These are phyloP conservation scores for Primulina eburnea DNA, from an alignment of 257 asterid genomes.

Conservation along the genomic window DNA sequence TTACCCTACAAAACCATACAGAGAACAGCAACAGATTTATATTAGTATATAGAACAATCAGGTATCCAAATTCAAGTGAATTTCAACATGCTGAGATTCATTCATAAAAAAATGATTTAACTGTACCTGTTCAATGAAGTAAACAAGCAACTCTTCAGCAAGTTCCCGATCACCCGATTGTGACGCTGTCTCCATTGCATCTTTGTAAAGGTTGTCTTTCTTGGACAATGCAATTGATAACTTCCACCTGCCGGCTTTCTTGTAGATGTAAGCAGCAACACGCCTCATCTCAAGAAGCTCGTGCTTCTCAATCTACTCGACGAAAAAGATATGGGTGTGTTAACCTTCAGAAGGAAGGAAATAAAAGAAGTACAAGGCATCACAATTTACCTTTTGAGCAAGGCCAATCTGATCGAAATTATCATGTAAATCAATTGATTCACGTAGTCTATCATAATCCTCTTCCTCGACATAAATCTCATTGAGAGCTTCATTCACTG, in stretches of 20 bases:
- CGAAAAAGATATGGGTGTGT: conserved; percentile 1
- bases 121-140: conserved; percentile 79
- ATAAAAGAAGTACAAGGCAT: not conserved
- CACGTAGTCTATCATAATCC: conserved; percentile 85
- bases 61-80: not conserved
- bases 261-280: conserved; percentile 93
- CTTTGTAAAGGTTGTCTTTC: conserved; percentile 87
- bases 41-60: too few species aligned
- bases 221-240: conserved; percentile 90
- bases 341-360: conserved; percentile 11
- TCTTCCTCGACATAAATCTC: conserved; percentile 94
- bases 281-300: conserved; percentile 98
- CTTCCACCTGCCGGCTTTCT: conserved; percentile 98
- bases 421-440: conserved; percentile 83
- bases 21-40: conserved; percentile 6
- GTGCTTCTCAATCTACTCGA: conserved; percentile 81
- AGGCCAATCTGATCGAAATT: conserved; percentile 92
- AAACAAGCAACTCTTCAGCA: conserved; percentile 92
- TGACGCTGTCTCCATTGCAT: conserved; percentile 98
- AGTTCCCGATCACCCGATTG: conserved; percentile 98
- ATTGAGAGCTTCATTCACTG: conserved; percentile 89
- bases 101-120: conserved; percentile 1
- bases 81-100: not conserved
- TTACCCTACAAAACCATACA: conserved; percentile 62
- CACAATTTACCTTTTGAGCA: conserved; percentile 68